A percentile compares a stretch with the other conserved stretches of the same genome.
Evolutionary conservation across 2,329 filamentous ascomycete genomes (phyloP).

Genomic region (Cladophialophora chaetospira): DNA sequence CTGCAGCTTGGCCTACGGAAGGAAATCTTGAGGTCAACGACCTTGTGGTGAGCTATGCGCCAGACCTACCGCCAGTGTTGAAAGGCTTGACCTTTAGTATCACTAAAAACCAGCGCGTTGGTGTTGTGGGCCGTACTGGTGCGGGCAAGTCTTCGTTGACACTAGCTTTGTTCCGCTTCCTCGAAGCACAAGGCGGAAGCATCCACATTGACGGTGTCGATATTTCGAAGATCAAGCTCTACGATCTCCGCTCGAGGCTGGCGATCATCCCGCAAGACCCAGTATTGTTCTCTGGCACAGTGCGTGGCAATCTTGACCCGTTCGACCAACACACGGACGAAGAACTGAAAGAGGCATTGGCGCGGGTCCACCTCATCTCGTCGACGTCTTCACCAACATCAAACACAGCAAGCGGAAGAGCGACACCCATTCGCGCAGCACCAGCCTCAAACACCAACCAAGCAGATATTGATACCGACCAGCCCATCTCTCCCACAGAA

Average conservation of each 20-base stretch:
- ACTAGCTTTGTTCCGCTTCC: slow-evolving; percentile 74
- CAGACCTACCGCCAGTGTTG: slow-evolving; percentile 69
- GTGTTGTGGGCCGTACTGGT: slow-evolving; percentile 77
- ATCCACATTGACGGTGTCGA: slow-evolving; percentile 74
- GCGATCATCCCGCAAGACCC: slow-evolving; percentile 84
- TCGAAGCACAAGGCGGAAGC: slow-evolving; percentile 66
- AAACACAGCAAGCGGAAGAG: slow-evolving; percentile 25
- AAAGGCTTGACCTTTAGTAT: slow-evolving; percentile 69
- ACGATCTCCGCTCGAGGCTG: slow-evolving; percentile 70
- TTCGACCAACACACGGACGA: slow-evolving; percentile 70
- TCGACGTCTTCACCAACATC: slow-evolving; percentile 36
- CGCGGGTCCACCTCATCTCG: slow-evolving; percentile 68
- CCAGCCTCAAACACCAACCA: too few relatives aligned
- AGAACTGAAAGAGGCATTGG: slow-evolving; percentile 69
- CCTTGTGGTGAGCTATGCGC: slow-evolving; percentile 71
- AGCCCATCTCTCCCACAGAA: slow-evolving; percentile 37
- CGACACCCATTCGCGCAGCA: slow-evolving; percentile 31
- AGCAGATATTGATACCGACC: slow-evolving; percentile 36
- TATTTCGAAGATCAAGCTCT: slow-evolving; percentile 69
- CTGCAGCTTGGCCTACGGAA: slow-evolving; percentile 73
- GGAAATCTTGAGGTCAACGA: slow-evolving; percentile 73
- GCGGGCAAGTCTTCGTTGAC: slow-evolving; percentile 77
- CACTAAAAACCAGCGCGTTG: slow-evolving; percentile 67
- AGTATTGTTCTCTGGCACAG: slow-evolving; percentile 76
- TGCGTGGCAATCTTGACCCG: slow-evolving; percentile 75